Evolutionary conservation across 2,329 filamentous ascomycete species (phyloP).

Genomic region (Penicillium oxalicum): DNA sequence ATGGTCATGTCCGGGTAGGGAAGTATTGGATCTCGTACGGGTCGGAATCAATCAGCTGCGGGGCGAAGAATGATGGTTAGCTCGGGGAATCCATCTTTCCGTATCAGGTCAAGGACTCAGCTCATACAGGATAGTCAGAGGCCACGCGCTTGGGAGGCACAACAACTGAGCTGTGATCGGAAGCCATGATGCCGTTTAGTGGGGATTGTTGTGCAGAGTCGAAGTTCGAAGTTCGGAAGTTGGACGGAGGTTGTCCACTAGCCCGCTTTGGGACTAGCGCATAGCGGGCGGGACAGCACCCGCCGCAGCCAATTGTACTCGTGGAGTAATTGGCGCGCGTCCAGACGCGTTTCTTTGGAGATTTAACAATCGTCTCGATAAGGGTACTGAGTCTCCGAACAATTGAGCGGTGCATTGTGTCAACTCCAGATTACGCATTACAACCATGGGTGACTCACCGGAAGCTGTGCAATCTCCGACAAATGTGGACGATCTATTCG

Average conservation of each 20-base stretch:
- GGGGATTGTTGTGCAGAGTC: slow-evolving; percentile 19
- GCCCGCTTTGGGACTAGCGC: slow-evolving; percentile 14
- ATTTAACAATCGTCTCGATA: background rate
- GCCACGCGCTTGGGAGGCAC: slow-evolving; percentile 72
- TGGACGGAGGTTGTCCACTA: slow-evolving; percentile 21
- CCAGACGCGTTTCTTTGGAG: slow-evolving; percentile 11
- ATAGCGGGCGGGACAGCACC: slow-evolving; percentile 9
- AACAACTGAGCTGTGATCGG: slow-evolving; percentile 40
- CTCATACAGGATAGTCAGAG: slow-evolving; percentile 79
- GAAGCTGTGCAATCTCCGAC: slow-evolving; percentile 30
- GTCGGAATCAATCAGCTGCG: slow-evolving; percentile 95
- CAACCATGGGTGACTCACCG: slow-evolving; percentile 7
- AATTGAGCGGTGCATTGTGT: background rate
- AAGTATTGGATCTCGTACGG: slow-evolving; percentile 59
- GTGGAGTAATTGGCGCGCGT: slow-evolving; percentile 14
- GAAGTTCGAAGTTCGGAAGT: slow-evolving; percentile 29
- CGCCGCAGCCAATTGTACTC: slow-evolving; percentile 10
- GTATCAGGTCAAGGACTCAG: slow-evolving; percentile 2
- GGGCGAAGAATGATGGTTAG: slow-evolving; percentile 10
- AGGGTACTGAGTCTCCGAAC: background rate
- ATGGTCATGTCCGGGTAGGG: slow-evolving; percentile 5
- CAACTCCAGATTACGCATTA: no score
- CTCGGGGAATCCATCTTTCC: slow-evolving; percentile 2
- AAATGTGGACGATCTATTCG: slow-evolving; percentile 63
- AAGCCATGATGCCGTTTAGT: slow-evolving; percentile 29